Evolutionary conservation across 164 flowering plant species (phyloP), one percentile per base, ranked within the genome.

Genomic region (Cinnamomum chago): DNA sequence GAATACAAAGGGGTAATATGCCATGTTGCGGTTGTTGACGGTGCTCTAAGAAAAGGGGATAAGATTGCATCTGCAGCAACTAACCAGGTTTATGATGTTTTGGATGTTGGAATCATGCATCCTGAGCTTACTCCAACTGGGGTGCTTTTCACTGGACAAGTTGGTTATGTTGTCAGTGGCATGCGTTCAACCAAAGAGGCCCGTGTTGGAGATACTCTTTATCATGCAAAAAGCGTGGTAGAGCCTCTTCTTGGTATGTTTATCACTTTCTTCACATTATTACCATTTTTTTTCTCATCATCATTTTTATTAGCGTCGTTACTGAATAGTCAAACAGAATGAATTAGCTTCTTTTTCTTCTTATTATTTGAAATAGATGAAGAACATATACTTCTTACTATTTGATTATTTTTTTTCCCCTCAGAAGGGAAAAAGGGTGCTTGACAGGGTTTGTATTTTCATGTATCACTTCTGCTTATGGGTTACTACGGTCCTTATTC

Each of bases 131-230:
- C 58, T 51, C 79, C 92, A 52, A 93, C 99, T 15, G 99, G 99
- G 75, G 78, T 87, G 73, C 96, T 95, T 75, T 85, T 89, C 35
- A 87, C 96, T 47, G 99, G 99, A 74, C 99, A 95, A 80, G 99
- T 95, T 71, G 98, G 99, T 22, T 95, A 93, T 84, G 76, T 95
- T 70, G 94, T 95, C 58, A 92, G 80, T 79, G 99, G 98, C 73
- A 95, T 95, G 97, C 91, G 99, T 2, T 90, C 99, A 33, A 90
- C 98, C 65, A 92, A 90, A 82, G 99, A 95, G 78, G 99, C 98
- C 67, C 95, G 95, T 60, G 83, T 95, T 81, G 99, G 99, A 30
- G 99, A 95, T 80, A 93, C 99, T 2, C 86, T 95, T 25, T 75
- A 77, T 81, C 94, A 89, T 50, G 79, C 70, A 22, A 74, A 77